Base-by-base conservation (phyloP, 164 flowering plant species). In the Chimonanthus praecox region DNA sequence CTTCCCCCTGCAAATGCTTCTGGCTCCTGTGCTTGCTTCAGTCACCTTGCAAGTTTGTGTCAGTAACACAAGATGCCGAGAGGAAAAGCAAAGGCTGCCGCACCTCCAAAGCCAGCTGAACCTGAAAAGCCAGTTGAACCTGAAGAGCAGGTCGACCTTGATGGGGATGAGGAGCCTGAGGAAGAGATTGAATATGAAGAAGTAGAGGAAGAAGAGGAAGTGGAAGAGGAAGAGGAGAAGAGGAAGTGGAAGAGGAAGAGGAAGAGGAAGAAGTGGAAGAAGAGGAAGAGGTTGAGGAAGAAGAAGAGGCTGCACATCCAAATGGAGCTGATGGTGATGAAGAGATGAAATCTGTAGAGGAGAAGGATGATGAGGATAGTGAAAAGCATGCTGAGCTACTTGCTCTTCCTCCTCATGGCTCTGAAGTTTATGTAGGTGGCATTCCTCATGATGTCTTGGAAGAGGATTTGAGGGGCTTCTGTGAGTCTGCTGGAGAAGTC, bases 361-460 rank as follows among this genome's bases (percentile, higher is more conserved):
- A 21, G 71, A 81, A 76, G 47, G 93, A 83, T 62, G 83, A 83
- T 67, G 88, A 84, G 65, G 90, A 83, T 75, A 81, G 75, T 68
- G 80, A 80, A 77, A 86, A 87, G 72, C 94, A 88, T 80, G 89
- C 83, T 50, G 92, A 89, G 71, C 94, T 94, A 79, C 95, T 94
- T 83, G 84, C 94, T 48, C 91, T 88, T 78, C 97, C 98, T 73
- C 92, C 97, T 73, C 97, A 92, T 83, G 97, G 97, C 51, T 90
- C 97, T 62, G 97, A 94, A 81, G 91, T 94, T 11, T 94, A 87
- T 73, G 45, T 94, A 47, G 98, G 98, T 75, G 89, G 96, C 47
- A 84, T 92, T 75, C 85, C 92, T 67, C 83, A 83, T 62, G 87
- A 90, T 88, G 84, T 80, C 70, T 79, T 87, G 11, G 90, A 92